Conservation (phyloP, 306 rosid species). For the Malus sylvestris region DNA sequence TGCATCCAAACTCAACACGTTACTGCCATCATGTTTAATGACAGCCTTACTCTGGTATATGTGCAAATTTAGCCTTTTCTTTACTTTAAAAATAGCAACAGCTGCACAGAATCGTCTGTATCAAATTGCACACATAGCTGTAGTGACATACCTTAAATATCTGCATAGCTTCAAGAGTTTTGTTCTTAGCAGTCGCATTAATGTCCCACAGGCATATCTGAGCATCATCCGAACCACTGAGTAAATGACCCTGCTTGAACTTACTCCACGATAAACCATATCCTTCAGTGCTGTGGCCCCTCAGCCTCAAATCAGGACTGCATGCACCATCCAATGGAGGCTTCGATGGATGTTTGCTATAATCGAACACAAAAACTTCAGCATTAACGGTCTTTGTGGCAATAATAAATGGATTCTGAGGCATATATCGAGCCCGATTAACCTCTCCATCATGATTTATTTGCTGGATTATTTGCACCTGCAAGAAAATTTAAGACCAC, state of each 20-base stretch:
- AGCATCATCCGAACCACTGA: constrained; percentile 99
- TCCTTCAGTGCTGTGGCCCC: constrained; percentile 94
- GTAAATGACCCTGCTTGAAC: constrained; percentile 84
- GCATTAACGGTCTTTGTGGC: constrained; percentile 93
- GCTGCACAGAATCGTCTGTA: neutral
- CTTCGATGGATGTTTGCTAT: constrained; percentile 91
- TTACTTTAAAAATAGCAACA: neutral
- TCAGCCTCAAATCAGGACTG: constrained; percentile 81
- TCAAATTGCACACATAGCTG: neutral
- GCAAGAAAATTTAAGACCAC: neutral
- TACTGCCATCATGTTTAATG: neutral
- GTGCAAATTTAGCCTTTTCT: neutral
- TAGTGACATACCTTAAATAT: constrained; percentile 62
- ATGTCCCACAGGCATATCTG: constrained; percentile 99
- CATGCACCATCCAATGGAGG: constrained; percentile 96
- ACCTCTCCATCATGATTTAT: constrained; percentile 98
- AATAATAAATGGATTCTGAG: constrained; percentile 77
- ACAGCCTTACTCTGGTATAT: neutral
- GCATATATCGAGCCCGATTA: constrained; percentile 93
- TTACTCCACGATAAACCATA: constrained; percentile 97
- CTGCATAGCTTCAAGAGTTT: constrained; percentile 68
- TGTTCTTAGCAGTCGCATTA: constrained; percentile 68
- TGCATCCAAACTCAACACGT: neutral
- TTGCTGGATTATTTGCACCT: constrained; percentile 96
- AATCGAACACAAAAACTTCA: constrained; percentile 90